These are phyloP conservation scores for Umbilicaria muhlenbergii DNA, from an alignment of 495 filamentous ascomycete genomes.

Conservation along the genomic window DNA sequence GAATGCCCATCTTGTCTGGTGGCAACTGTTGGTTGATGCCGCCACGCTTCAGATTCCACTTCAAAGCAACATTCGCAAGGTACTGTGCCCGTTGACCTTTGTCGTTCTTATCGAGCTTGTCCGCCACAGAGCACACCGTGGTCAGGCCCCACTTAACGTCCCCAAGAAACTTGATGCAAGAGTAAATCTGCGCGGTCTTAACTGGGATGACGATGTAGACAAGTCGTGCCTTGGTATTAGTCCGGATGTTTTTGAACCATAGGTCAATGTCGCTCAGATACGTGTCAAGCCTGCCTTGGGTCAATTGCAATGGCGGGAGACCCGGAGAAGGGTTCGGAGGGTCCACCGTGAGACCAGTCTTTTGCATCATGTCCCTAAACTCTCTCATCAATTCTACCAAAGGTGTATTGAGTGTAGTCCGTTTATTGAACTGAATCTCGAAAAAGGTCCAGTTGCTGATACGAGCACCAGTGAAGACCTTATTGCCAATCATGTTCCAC, in stretches of 20 bases:
- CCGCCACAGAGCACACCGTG: slow-evolving; percentile 42
- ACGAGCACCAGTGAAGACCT: slow-evolving; percentile 22
- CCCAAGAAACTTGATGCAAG: slow-evolving; percentile 47
- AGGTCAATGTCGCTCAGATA: slow-evolving; percentile 14
- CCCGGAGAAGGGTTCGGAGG: neutral
- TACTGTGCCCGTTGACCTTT: slow-evolving; percentile 26
- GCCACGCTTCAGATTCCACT: slow-evolving; percentile 76
- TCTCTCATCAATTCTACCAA: neutral
- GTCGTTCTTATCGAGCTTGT: slow-evolving; percentile 19
- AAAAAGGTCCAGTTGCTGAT: slow-evolving; percentile 24
- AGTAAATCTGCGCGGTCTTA: slow-evolving; percentile 40
- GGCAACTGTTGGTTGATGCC: slow-evolving; percentile 56
- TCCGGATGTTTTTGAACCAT: slow-evolving; percentile 18
- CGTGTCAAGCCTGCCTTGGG: neutral
- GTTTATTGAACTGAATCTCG: neutral
- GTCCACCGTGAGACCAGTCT: neutral
- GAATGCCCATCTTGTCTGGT: slow-evolving; percentile 31
- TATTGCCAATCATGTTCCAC: slow-evolving; percentile 40
- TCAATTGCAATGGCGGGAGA: slow-evolving; percentile 5
- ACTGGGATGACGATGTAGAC: slow-evolving; percentile 47
- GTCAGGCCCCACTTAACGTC: slow-evolving; percentile 49
- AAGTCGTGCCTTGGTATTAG: slow-evolving; percentile 24
- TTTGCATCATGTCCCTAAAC: slow-evolving; percentile 2
- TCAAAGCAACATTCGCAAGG: slow-evolving; percentile 61
- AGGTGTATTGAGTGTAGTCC: neutral